phyloP scores from a whole-genome alignment of 2,329 filamentous ascomycete genomes.

The Onygena corvina region DNA sequence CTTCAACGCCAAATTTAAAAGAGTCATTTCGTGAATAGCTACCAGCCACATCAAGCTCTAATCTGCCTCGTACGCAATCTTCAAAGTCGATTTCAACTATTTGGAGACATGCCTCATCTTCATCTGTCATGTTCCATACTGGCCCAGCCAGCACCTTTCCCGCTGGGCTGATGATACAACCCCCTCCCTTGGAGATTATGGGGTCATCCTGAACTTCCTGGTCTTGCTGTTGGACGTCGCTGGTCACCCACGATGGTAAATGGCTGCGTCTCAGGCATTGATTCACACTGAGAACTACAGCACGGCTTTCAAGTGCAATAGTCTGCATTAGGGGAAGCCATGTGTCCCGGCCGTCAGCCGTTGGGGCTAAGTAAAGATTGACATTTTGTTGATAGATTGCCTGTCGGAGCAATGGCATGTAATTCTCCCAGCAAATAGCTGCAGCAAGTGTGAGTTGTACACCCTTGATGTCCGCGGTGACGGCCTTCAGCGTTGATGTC shows the following conservation, averaged over 20 bases:
- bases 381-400: constrained; percentile 79
- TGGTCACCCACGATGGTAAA: constrained; percentile 46
- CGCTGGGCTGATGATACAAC: constrained; percentile 65
- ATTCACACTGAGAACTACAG: constrained; percentile 76
- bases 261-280: constrained; percentile 57
- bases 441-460: constrained; percentile 68
- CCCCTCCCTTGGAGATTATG: constrained; percentile 63
- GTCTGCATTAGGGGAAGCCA: constrained; percentile 79
- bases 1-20: constrained; percentile 49
- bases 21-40: constrained; percentile 67
- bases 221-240: background rate
- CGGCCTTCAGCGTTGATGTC: constrained; percentile 63
- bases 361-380: constrained; percentile 82
- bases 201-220: constrained; percentile 24
- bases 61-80: constrained; percentile 66
- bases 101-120: constrained; percentile 49
- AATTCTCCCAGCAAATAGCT: constrained; percentile 95
- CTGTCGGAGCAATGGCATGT: constrained; percentile 81
- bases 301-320: constrained; percentile 65
- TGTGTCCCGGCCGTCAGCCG: constrained; percentile 69
- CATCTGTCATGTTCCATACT: constrained; percentile 56
- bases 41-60: constrained; percentile 75
- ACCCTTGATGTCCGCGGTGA: constrained; percentile 67
- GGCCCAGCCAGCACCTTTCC: constrained; percentile 72
- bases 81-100: constrained; percentile 71